Evolutionary conservation across 2,329 filamentous ascomycete species (phyloP).

Genomic region (Dichotomopilus funicola): DNA sequence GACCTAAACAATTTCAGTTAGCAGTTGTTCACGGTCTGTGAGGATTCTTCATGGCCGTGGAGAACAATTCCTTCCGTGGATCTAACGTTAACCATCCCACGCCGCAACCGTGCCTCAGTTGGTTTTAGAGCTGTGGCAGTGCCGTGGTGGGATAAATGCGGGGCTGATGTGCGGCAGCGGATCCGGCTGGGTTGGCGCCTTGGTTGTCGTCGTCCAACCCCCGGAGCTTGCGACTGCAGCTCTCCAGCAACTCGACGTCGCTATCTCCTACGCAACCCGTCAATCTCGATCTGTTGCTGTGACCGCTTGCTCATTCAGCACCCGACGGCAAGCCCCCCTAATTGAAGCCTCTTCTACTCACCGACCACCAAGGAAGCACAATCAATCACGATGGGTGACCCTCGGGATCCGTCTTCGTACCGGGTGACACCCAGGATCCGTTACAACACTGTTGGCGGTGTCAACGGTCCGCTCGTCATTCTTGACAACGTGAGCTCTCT

Average conservation of each 20-base stretch:
- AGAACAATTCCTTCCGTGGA: no score
- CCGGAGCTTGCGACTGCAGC: constrained; percentile 21
- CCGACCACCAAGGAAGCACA: background rate
- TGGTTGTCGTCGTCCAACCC: constrained; percentile 9
- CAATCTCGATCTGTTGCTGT: background rate
- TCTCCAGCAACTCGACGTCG: constrained; percentile 13
- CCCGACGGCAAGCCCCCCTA: constrained; percentile 11
- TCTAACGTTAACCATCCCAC: background rate
- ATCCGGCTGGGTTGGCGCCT: constrained; percentile 2
- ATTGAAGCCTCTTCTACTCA: background rate
- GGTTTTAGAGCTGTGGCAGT: constrained; percentile 18
- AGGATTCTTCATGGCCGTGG: no score
- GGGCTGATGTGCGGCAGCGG: constrained; percentile 11
- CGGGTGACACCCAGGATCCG: constrained; percentile 59
- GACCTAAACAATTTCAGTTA: background rate
- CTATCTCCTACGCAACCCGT: constrained; percentile 9
- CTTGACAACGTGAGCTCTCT: constrained; percentile 73
- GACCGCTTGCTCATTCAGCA: constrained; percentile 13
- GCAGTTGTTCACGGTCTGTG: no score
- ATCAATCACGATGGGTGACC: constrained; percentile 45
- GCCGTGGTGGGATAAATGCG: constrained; percentile 15
- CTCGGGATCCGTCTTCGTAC: constrained; percentile 54
- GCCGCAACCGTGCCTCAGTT: constrained; percentile 12
- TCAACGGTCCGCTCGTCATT: constrained; percentile 97
- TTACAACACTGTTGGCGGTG: constrained; percentile 97